Evolutionary conservation across 306 rosid genomes (phyloP).

Genomic region (Comarum palustre): DNA sequence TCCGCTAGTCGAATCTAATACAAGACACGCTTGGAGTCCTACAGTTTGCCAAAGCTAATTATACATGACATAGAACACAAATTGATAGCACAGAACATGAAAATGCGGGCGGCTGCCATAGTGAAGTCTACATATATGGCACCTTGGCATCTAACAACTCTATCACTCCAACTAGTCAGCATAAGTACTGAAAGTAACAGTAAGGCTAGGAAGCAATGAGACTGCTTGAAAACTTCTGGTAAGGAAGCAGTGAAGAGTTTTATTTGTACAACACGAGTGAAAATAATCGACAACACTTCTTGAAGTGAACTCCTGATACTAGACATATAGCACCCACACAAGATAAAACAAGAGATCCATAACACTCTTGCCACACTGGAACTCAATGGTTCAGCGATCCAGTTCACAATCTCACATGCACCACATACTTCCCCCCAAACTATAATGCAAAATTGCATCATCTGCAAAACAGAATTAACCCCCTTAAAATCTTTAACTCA

Average conservation of each 20-base stretch:
- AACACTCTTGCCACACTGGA: too few species aligned
- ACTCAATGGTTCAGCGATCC: neutral
- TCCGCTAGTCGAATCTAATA: neutral
- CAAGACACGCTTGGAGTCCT: neutral
- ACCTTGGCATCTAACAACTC: neutral
- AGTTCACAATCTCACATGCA: neutral
- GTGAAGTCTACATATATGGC: neutral
- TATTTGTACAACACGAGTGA: neutral
- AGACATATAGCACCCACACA: neutral
- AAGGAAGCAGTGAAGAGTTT: neutral
- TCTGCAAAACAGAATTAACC: neutral
- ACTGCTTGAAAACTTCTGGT: neutral
- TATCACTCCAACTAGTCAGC: neutral
- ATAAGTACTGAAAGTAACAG: neutral
- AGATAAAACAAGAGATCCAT: neutral
- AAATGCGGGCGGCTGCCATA: neutral
- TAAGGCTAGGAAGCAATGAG: neutral
- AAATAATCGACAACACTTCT: neutral
- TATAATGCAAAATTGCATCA: neutral
- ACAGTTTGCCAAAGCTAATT: neutral
- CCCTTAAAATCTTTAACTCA: neutral
- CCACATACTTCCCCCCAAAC: neutral
- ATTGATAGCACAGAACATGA: neutral
- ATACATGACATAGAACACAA: neutral
- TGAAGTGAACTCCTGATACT: neutral